Base-by-base conservation (phyloP, 257 asterid genomes). In the Solanum arcanum region DNA sequence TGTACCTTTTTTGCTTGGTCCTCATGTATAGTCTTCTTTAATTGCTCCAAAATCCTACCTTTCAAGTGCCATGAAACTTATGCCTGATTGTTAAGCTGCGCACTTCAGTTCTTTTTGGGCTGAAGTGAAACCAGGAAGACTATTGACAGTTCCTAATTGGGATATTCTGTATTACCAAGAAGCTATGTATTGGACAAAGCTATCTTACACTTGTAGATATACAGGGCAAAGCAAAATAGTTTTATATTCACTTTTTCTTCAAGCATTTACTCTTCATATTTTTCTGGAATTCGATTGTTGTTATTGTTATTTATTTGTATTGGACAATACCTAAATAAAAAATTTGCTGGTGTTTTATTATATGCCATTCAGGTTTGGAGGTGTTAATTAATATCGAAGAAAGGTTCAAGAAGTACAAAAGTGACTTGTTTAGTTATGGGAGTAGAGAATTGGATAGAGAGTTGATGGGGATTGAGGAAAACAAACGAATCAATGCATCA, bases 391-490 rank as follows among this genome's bases (percentile, higher is more conserved):
- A 64, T 15, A 87, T 69, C 89, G 98, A 97, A 37, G 97, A 89
- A 88, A 90, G 95, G 88, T 97, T 94, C 89, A 90, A 92, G 81
- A 90, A 89, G 84, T 95, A 88, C 89, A 93, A 88, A 90, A 91
- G 86, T 87, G 98, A 95, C 89, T 92, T 97, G 89, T 97, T 97
- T 90, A 94, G 95, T 89, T 74, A 86, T 69, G 94, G 92, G 89
- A 94, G 96, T 88, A 93, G 87, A 84, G 98, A 95, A 86, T 77
- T 94, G 74, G 98, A 97, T 86, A 93, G 99, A 91, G 98, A 94
- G 88, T 91, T 94, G 92, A 86, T 87, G 87, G 92, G 92, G 59
- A 87, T 87, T 20, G 96, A 90, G 39, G 97, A 95, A 87, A 97
- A 97, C 90, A 93, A 88, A 27, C 89, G 90, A 87, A 94, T 97